Conservation (phyloP, 163 green algal species). For the Prototheca wickerhamii region DNA sequence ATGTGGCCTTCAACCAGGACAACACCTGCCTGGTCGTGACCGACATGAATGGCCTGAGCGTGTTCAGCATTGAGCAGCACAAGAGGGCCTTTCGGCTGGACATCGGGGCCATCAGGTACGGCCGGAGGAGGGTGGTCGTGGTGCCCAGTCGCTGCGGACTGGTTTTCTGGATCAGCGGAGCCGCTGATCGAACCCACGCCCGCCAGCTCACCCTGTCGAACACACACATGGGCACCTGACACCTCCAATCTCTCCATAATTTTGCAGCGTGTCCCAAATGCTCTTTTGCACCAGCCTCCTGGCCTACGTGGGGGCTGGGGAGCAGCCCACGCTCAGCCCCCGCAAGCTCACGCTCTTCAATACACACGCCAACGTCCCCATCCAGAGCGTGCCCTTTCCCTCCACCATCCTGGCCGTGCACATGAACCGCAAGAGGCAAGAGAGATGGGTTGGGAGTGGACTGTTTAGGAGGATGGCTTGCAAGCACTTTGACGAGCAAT, state of each 20-base stretch:
- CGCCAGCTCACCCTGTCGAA: too few species aligned
- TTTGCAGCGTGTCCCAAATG: constrained; percentile 64
- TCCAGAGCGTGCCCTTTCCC: constrained; percentile 61
- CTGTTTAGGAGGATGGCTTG: background rate
- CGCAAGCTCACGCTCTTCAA: constrained; percentile 67
- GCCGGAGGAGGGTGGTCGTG: too few species aligned
- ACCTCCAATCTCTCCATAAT: background rate
- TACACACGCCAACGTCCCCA: constrained; percentile 45
- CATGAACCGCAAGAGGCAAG: constrained; percentile 64
- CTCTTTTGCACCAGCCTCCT: constrained; percentile 76
- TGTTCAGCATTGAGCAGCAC: constrained; percentile 52
- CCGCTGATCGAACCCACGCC: too few species aligned
- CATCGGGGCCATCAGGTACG: constrained; percentile 52
- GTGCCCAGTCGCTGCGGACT: too few species aligned
- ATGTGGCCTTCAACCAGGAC: constrained; percentile 53
- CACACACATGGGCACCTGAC: too few species aligned
- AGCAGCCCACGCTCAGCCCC: constrained; percentile 44
- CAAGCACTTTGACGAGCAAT: too few species aligned
- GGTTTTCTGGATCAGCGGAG: too few species aligned
- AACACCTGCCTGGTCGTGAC: constrained; percentile 40
- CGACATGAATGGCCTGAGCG: constrained; percentile 43
- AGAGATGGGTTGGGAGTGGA: background rate
- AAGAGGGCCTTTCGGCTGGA: constrained; percentile 36
- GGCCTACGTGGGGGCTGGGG: constrained; percentile 62
- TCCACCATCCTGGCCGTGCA: constrained; percentile 55